Conservation (phyloP, 257 asterid species). For the Rauvolfia tetraphylla region DNA sequence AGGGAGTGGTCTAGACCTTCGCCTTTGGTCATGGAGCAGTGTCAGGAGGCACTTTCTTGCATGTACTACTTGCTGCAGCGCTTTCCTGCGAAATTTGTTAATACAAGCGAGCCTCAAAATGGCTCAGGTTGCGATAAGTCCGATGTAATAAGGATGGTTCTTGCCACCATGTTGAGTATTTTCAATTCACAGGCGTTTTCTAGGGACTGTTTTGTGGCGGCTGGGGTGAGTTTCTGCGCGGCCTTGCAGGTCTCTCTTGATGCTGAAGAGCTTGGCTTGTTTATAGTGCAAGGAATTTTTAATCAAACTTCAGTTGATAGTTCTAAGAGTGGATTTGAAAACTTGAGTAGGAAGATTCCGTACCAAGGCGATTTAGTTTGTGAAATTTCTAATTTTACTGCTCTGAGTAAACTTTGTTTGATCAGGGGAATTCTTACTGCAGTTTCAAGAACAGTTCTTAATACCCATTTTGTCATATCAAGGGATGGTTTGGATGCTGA, state of each 20-base stretch:
- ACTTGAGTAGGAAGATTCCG: constrained; percentile 44
- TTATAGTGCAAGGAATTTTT: constrained; percentile 69
- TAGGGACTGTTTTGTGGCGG: constrained; percentile 94
- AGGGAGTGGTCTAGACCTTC: constrained; percentile 71
- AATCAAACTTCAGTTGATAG: constrained; percentile 38
- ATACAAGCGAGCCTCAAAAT: constrained; percentile 12
- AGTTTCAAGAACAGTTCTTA: constrained; percentile 76
- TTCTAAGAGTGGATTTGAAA: constrained; percentile 27
- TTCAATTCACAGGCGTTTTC: constrained; percentile 68
- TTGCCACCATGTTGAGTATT: constrained; percentile 49
- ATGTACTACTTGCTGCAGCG: constrained; percentile 88
- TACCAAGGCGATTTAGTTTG: constrained; percentile 49
- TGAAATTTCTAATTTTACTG: constrained; percentile 52
- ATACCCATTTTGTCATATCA: constrained; percentile 37
- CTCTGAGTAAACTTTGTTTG: constrained; percentile 80
- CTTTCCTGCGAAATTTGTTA: constrained; percentile 53
- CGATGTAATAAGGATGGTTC: constrained; percentile 45
- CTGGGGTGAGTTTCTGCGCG: constrained; percentile 86
- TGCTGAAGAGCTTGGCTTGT: constrained; percentile 58
- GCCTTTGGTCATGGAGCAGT: constrained; percentile 90
- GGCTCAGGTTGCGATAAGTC: constrained; percentile 17
- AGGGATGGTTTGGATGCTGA: constrained; percentile 26
- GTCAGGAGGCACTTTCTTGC: constrained; percentile 96
- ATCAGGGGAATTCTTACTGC: constrained; percentile 92
- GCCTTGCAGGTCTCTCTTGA: constrained; percentile 78